phyloP scores from a whole-genome alignment of 140 eudicot species.

The Oenanthe javanica region DNA sequence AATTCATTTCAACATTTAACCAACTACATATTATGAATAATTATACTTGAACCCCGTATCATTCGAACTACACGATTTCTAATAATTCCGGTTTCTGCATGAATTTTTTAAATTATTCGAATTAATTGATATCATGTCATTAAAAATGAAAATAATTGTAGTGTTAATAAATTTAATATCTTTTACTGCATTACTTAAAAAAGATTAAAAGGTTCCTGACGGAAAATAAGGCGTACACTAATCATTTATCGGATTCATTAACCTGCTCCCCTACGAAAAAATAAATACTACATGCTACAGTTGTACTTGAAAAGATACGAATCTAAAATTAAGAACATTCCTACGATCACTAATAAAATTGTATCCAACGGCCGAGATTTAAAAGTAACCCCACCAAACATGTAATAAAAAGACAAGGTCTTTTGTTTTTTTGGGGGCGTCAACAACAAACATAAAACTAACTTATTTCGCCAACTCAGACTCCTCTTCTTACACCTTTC shows the following conservation, averaged over 20 bases:
- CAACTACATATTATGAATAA: too few species aligned
- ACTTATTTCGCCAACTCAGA: slow-evolving; percentile 4
- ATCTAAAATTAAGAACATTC: background rate
- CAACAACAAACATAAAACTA: background rate
- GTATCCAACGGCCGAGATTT: background rate
- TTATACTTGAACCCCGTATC: too few species aligned
- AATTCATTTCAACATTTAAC: too few species aligned
- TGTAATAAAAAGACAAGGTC: background rate
- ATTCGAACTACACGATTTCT: too few species aligned
- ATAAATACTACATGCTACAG: background rate
- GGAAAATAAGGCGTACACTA: background rate
- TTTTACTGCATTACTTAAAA: too few species aligned
- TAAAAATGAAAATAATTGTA: too few species aligned
- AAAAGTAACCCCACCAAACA: background rate
- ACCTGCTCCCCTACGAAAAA: background rate
- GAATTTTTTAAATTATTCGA: too few species aligned
- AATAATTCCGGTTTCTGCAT: too few species aligned
- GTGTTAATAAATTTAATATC: too few species aligned
- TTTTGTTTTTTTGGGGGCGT: background rate
- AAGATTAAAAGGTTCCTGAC: too few species aligned
- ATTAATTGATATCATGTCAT: too few species aligned
- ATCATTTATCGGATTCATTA: background rate
- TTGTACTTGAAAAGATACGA: background rate
- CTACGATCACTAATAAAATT: too few species aligned
- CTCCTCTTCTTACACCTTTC: background rate